These are phyloP conservation scores for Smallanthus sonchifolius DNA, from an alignment of 129 eudicot genomes.

Conservation along the genomic window DNA sequence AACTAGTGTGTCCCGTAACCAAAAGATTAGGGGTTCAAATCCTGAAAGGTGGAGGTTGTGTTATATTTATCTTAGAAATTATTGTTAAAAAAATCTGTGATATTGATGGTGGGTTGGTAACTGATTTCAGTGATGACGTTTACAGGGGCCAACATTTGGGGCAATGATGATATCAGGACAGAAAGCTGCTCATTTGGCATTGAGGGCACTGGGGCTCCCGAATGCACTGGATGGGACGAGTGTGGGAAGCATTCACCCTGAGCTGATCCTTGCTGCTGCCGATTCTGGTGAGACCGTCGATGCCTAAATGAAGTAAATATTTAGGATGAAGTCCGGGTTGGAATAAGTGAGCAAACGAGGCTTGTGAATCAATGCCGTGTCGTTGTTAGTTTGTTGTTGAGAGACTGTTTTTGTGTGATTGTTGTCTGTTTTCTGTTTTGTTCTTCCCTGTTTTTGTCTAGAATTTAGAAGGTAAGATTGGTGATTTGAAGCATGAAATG, in stretches of 20 bases:
- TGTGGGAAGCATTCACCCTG: constrained; percentile 36
- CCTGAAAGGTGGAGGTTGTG: too few relatives aligned
- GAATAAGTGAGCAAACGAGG: constrained; percentile 8
- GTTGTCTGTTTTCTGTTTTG: background rate
- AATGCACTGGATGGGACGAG: constrained; percentile 62
- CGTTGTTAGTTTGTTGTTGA: background rate
- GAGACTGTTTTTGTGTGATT: background rate
- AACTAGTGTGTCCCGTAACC: too few relatives aligned
- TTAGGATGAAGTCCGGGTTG: background rate
- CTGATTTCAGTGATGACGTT: background rate
- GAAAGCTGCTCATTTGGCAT: constrained; percentile 80
- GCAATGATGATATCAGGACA: constrained; percentile 92
- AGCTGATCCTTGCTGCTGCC: constrained; percentile 57
- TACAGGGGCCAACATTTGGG: constrained; percentile 84
- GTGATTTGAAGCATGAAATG: background rate
- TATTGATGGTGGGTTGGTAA: too few relatives aligned
- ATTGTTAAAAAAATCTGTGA: too few relatives aligned
- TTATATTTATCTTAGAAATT: too few relatives aligned
- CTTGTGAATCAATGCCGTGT: constrained; percentile 8
- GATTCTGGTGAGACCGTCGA: constrained; percentile 50
- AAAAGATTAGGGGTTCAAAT: too few relatives aligned
- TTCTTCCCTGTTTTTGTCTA: background rate
- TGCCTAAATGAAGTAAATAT: constrained; percentile 39
- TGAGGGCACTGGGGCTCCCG: constrained; percentile 59
- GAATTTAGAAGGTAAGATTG: background rate